Evolutionary conservation across 2,329 filamentous ascomycete genomes (phyloP).

Genomic region (Fusarium napiforme): DNA sequence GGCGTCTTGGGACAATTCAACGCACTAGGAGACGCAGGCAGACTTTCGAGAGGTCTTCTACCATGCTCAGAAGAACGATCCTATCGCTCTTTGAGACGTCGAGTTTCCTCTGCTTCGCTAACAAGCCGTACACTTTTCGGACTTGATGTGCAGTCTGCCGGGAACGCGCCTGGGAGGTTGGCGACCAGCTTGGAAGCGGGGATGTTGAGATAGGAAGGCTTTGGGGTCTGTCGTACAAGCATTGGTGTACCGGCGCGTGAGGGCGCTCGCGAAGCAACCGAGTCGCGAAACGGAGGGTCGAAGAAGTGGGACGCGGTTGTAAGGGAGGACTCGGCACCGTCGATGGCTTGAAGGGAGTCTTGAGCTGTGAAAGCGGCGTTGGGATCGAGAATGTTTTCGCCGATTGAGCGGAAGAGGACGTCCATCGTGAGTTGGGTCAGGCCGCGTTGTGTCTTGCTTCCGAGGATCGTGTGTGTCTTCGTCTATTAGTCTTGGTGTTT

Average conservation of each 20-base stretch:
- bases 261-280: conserved; percentile 64
- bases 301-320: conserved; percentile 80
- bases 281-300: conserved; percentile 80
- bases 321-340: conserved; percentile 83
- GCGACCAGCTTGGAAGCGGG: conserved; percentile 30
- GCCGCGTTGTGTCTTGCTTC: conserved; percentile 85
- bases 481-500: background rate
- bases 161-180: conserved; percentile 47
- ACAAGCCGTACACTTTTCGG: conserved; percentile 60
- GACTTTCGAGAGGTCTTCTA: conserved; percentile 23
- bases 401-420: conserved; percentile 85
- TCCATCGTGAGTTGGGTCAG: conserved; percentile 93
- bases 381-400: conserved; percentile 74
- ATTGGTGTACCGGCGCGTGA: conserved; percentile 77
- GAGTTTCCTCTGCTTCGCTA: conserved; percentile 42
- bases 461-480: conserved; percentile 95
- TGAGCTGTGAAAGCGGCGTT: conserved; percentile 70
- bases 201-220: conserved; percentile 47
- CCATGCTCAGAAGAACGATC: conserved; percentile 37
- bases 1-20: conserved; percentile 42
- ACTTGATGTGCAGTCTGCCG: conserved; percentile 45
- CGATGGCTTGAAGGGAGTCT: conserved; percentile 78
- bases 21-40: conserved; percentile 45
- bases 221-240: conserved; percentile 65
- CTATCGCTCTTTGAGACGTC: conserved; percentile 47